Base-by-base conservation (phyloP, 192 early-diverging fungal species). In the Endogone sp. region DNA sequence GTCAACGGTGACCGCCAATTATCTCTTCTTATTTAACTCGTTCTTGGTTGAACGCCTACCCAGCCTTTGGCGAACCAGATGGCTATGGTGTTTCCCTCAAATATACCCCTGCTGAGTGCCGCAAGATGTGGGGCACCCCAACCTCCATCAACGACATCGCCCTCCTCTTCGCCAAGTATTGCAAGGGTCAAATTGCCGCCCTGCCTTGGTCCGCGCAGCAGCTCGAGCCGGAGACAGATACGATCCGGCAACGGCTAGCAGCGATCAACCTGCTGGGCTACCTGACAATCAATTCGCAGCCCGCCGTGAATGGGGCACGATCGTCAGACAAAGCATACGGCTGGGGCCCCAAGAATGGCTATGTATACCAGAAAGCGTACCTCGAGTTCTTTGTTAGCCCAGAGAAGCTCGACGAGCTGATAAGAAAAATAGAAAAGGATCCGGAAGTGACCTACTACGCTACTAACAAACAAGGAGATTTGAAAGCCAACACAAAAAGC, bases 321-420 rank as follows among this genome's bases (percentile, higher is more conserved):
- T 94, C 91, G 58, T 75, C 83, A 31, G 88, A 99, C 70, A 73
- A 80, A 21, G 69, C 88, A 25, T 89, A 88, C 73, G 98, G 98
- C 29, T 99, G 98, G 98, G 98, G 98, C 23, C 98, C 98, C 56
- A 91, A 90, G 68, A 91, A 94, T 73, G 98, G 96, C 3, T 96
- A 92, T 69, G 90, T 98, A 0, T 99, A 95, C 84, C 97, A 99
- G 80, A 98, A 98, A 84, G 93, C 96, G 25, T 99, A 97, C 80
- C 82, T 99, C 56, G 98, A 99, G 77, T 95, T 95, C 75, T 99
- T 98, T 80, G 85, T 95, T 26, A 82, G 90, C 2, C 84, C 88
- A 8, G 81, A 77, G 3, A 70, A 77, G 60, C 79, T 98, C 62
- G 89, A 88, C 61, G 74, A 68, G n/a, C 83, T 99, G 20, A 80